Percentiles rank a stretch among this genome's conserved stretches.
Evolutionary conservation across 2,329 filamentous ascomycete genomes (phyloP).

Genomic region (Thelonectria discophora): DNA sequence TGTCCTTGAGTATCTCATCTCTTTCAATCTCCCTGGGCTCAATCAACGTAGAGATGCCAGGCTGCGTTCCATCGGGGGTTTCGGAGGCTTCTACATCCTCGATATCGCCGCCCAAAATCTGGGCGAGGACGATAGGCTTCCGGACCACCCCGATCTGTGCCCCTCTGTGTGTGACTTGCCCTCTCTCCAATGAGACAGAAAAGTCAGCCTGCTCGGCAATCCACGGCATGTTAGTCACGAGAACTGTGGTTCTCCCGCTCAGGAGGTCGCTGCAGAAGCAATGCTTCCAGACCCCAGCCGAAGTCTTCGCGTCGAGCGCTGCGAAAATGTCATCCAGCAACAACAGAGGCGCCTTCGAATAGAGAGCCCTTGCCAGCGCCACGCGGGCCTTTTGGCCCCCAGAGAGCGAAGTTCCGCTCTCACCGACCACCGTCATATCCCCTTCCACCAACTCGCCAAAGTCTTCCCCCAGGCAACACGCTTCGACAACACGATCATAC

Average conservation of each 20-base stretch:
- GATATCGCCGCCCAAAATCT: constrained; percentile 48
- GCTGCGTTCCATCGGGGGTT: constrained; percentile 34
- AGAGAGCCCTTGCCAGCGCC: constrained; percentile 64
- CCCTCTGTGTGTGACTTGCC: constrained; percentile 52
- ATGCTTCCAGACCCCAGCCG: constrained; percentile 63
- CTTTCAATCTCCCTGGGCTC: constrained; percentile 46
- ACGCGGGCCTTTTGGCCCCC: constrained; percentile 67
- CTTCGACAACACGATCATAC: constrained; percentile 64
- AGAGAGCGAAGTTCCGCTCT: constrained; percentile 64
- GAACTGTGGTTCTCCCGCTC: constrained; percentile 61
- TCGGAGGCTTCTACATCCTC: constrained; percentile 48
- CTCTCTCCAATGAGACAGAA: constrained; percentile 56
- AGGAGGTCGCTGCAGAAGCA: constrained; percentile 67
- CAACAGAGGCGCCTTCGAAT: constrained; percentile 63
- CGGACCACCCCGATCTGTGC: constrained; percentile 57
- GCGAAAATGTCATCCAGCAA: constrained; percentile 69
- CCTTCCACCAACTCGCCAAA: constrained; percentile 59
- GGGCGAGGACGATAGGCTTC: constrained; percentile 54
- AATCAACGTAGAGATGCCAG: constrained; percentile 43
- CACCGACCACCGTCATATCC: constrained; percentile 62
- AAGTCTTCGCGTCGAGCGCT: constrained; percentile 67
- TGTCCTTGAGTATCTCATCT: constrained; percentile 51
- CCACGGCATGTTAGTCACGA: constrained; percentile 67
- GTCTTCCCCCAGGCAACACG: constrained; percentile 62
- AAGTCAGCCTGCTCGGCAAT: constrained; percentile 61